A percentile compares a stretch with the other conserved stretches of the same genome.
These are phyloP conservation scores for Xylaria sp. DNA, from an alignment of 2,329 filamentous ascomycete species.

Conservation along the genomic window DNA sequence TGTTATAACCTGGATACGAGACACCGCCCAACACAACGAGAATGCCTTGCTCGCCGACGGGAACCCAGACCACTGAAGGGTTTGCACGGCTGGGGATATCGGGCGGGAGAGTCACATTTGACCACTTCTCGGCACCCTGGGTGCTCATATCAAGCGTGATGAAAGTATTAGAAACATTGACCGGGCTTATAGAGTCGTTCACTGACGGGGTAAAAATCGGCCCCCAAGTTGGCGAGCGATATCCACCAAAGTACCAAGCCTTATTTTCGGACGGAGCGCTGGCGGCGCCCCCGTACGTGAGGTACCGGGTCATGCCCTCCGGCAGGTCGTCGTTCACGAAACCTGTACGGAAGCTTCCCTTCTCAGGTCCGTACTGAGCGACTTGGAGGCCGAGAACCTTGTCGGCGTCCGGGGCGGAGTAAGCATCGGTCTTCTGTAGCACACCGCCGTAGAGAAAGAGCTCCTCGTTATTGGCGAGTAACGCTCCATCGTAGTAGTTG, in stretches of 20 bases:
- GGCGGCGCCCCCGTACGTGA: constrained; percentile 65
- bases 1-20: constrained; percentile 56
- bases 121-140: constrained; percentile 56
- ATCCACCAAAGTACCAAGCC: constrained; percentile 71
- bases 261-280: constrained; percentile 71
- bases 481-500: constrained; percentile 62
- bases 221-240: constrained; percentile 54
- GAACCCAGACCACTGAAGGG: constrained; percentile 73
- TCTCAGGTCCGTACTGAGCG: constrained; percentile 53
- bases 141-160: constrained; percentile 63
- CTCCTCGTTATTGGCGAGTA: constrained; percentile 66
- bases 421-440: constrained; percentile 39
- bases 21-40: constrained; percentile 79
- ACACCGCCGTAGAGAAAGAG: constrained; percentile 68
- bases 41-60: constrained; percentile 75
- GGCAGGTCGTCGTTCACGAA: constrained; percentile 48
- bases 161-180: constrained; percentile 57
- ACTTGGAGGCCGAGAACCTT: constrained; percentile 54
- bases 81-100: constrained; percentile 59
- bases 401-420: constrained; percentile 45
- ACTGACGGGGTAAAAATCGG: constrained; percentile 46
- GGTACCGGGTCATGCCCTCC: constrained; percentile 57
- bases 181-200: constrained; percentile 43
- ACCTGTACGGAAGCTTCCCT: constrained; percentile 45
- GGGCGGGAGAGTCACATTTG: constrained; percentile 56